These are phyloP conservation scores for Quercus berberidifolia DNA, from an alignment of 306 rosid genomes.

Conservation along the genomic window DNA sequence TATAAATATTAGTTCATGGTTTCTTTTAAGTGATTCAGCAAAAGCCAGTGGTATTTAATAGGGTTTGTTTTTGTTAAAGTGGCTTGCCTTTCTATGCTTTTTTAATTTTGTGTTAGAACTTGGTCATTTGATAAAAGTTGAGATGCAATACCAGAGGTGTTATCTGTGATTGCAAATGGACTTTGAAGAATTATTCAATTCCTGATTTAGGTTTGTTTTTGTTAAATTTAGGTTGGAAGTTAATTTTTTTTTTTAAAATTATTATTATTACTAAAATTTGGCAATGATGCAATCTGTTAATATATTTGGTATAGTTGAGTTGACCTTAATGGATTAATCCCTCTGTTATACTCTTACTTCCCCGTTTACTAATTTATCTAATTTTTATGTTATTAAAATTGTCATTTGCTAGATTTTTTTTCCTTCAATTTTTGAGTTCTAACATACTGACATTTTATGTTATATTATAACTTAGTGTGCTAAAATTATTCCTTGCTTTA, in stretches of 20 bases:
- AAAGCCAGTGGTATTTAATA: too few relatives aligned
- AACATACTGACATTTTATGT: neutral
- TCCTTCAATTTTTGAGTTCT: neutral
- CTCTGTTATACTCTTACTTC: neutral
- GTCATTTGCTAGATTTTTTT: neutral
- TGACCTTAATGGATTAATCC: neutral
- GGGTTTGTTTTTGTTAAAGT: too few relatives aligned
- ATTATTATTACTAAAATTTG: neutral
- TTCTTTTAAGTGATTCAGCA: too few relatives aligned
- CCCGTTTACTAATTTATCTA: neutral
- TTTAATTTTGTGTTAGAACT: too few relatives aligned
- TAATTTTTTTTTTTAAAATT: neutral
- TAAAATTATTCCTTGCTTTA: slow-evolving; percentile 7
- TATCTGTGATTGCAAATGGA: too few relatives aligned
- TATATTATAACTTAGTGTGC: neutral
- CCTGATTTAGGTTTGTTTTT: too few relatives aligned
- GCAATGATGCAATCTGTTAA: neutral
- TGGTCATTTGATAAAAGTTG: too few relatives aligned
- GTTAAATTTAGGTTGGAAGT: neutral
- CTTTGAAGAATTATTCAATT: too few relatives aligned
- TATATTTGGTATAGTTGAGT: neutral
- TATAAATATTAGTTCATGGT: too few relatives aligned
- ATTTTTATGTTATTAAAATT: neutral
- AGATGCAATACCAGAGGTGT: too few relatives aligned
- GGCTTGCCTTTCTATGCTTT: too few relatives aligned